These are phyloP conservation scores for Apostasia shenzhenica DNA, from an alignment of 106 monocot species.

Conservation along the genomic window DNA sequence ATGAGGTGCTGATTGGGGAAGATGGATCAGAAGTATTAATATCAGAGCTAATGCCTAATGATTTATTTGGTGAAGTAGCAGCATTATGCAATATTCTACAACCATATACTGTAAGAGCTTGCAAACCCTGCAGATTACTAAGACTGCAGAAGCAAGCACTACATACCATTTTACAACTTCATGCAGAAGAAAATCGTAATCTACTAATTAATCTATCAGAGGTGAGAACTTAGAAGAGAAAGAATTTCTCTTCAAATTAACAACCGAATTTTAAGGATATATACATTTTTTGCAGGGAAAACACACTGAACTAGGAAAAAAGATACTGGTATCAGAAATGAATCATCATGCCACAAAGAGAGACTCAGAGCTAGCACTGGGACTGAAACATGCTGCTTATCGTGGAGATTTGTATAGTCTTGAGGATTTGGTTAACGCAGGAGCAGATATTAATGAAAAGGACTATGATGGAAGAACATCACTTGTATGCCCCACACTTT, in stretches of 20 bases:
- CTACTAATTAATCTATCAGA: conserved; percentile 46
- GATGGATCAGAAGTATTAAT: conserved; percentile 49
- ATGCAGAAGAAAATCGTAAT: conserved; percentile 17
- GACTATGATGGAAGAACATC: conserved; percentile 68
- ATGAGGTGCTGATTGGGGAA: conserved; percentile 39
- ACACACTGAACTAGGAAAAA: conserved; percentile 33
- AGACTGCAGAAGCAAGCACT: conserved; percentile 67
- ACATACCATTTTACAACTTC: conserved; percentile 40
- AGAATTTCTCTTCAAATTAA: too few relatives aligned
- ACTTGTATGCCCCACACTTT: conserved; percentile 21
- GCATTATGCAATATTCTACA: conserved; percentile 61
- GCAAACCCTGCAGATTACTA: conserved; percentile 52
- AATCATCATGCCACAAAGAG: conserved; percentile 50
- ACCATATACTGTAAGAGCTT: conserved; percentile 53
- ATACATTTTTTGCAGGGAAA: conserved; percentile 25
- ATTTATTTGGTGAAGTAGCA: conserved; percentile 62
- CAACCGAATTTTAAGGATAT: not conserved
- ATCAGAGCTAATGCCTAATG: conserved; percentile 40
- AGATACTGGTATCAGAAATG: conserved; percentile 51
- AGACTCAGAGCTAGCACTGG: conserved; percentile 49
- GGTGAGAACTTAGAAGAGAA: conserved; percentile 9
- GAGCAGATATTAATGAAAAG: conserved; percentile 51
- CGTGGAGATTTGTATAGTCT: conserved; percentile 45
- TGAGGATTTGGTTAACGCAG: conserved; percentile 52
- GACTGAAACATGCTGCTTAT: conserved; percentile 51